Evolutionary conservation across 192 early-diverging fungal genomes (phyloP).

Genomic region (Mortierella antarctica): DNA sequence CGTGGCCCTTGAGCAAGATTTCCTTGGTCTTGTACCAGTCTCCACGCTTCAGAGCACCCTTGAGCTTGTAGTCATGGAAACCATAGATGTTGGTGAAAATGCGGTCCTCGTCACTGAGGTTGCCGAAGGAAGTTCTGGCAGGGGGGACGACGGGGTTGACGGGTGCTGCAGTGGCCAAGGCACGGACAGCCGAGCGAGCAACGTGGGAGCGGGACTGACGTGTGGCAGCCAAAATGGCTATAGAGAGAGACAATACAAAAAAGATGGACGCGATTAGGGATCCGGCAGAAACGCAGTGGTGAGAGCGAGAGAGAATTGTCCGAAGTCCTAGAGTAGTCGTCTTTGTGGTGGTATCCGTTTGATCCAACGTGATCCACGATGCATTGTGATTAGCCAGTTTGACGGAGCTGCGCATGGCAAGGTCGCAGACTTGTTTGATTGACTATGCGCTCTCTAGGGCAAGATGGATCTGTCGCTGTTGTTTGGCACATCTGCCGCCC

Average conservation of each 20-base stretch:
- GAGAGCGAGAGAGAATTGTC: neutral
- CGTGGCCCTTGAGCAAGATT: slow-evolving; percentile 93
- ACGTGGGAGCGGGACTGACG: slow-evolving; percentile 54
- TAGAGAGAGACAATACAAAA: slow-evolving; percentile 12
- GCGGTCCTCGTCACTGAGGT: slow-evolving; percentile 90
- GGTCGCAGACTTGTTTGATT: neutral
- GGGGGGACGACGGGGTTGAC: slow-evolving; percentile 52
- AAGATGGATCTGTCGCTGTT: no score
- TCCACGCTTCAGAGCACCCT: slow-evolving; percentile 94
- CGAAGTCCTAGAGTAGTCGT: neutral
- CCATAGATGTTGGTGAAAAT: slow-evolving; percentile 99
- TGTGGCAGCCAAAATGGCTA: slow-evolving; percentile 45
- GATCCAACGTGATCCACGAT: neutral
- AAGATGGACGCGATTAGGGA: neutral
- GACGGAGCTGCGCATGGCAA: neutral
- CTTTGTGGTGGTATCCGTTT: neutral
- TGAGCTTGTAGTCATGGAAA: slow-evolving; percentile 88
- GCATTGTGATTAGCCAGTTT: slow-evolving; percentile 2
- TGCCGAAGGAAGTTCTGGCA: slow-evolving; percentile 67
- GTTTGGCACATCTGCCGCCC: no score
- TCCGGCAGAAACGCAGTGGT: no score
- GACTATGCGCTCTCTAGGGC: no score
- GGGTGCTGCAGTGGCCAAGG: slow-evolving; percentile 32
- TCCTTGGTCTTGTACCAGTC: slow-evolving; percentile 99
- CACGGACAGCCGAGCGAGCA: slow-evolving; percentile 28